phyloP scores from a whole-genome alignment of 2,329 filamentous ascomycete species.

The Alternaria infectoria region DNA sequence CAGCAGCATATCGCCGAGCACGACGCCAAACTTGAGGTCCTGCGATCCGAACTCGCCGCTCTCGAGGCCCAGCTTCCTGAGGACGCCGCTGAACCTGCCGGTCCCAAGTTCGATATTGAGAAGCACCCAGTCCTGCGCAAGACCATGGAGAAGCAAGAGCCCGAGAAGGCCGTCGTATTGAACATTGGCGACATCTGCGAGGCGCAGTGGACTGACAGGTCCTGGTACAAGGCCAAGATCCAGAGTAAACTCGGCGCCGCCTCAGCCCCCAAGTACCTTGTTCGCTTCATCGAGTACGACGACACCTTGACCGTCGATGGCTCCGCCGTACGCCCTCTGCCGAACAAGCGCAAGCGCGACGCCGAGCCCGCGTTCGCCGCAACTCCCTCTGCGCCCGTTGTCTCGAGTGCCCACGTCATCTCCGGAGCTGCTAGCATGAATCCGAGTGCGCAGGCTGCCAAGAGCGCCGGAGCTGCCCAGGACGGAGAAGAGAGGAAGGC shows the following conservation, averaged over 20 bases:
- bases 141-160: conserved; percentile 48
- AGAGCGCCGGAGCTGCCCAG: conserved; percentile 67
- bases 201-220: conserved; percentile 90
- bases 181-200: conserved; percentile 88
- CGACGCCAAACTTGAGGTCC: conserved; percentile 69
- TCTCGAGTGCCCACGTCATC: conserved; percentile 60
- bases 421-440: conserved; percentile 72
- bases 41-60: conserved; percentile 69
- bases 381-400: conserved; percentile 45
- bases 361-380: conserved; percentile 73
- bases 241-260: conserved; percentile 91
- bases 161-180: conserved; percentile 62
- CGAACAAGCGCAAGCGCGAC: conserved; percentile 70
- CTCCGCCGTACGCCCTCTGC: conserved; percentile 41
- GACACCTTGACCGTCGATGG: conserved; percentile 79
- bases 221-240: conserved; percentile 90
- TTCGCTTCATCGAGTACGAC: conserved; percentile 93
- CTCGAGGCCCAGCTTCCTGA: conserved; percentile 56
- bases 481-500: conserved; percentile 70
- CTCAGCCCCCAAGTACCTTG: conserved; percentile 89
- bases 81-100: conserved; percentile 31
- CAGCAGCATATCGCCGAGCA: conserved; percentile 68
- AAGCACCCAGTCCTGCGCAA: conserved; percentile 76
- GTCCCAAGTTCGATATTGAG: conserved; percentile 76
- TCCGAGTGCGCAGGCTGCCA: conserved; percentile 67